Base-by-base conservation (phyloP, 225 moss, liverwort and hornwort genomes). In the Rhytidiadelphus loreus region DNA sequence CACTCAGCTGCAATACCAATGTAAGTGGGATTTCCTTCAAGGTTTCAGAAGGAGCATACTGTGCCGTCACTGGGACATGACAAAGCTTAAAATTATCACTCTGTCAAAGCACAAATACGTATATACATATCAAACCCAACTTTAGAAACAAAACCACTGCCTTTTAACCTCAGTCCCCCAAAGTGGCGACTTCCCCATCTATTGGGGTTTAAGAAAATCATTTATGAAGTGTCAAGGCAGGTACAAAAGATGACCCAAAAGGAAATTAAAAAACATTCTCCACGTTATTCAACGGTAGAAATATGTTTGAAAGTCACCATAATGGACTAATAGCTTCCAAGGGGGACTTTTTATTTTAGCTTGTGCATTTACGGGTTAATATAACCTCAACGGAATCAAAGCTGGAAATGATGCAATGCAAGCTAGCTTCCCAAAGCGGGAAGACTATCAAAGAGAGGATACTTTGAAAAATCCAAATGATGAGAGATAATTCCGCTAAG, bases 381-480 rank as follows among this genome's bases (percentile, higher is more conserved):
- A 20, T 57, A 73, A 60, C 13, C 46, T 35, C 60, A 35, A 73
- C 28, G 50, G 29, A 75, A 85, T 62, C 28, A 57, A 77, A 77
- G 30, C 39, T 63, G 85, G 62, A 85, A 50, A 85, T 50, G 48
- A 85, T 39, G 35, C 35, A 35, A 69, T 35, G 58, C 33, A 89
- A 55, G 62, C 46, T 84, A 88, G 59, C 33, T 75, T 68, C 79
- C 35, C 62, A 61, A 85, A 75, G 52, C 24, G 37, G 59, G 72
- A 65, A 86, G 59, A 79, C 15, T 86, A 90, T 66, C 77, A 29
- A 89, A 81, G 52, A 88, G 84, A 86, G 92, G 93, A 88, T 97
- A 98, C 98, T 93, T 96, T 84, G 98, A 91, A 88, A 98, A 94
- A 88, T 98, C 96, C 84, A 98, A 95, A 92, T 96, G 92, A 83